phyloP scores from a whole-genome alignment of 2,329 filamentous ascomycete genomes.

The Clonostachys solani region DNA sequence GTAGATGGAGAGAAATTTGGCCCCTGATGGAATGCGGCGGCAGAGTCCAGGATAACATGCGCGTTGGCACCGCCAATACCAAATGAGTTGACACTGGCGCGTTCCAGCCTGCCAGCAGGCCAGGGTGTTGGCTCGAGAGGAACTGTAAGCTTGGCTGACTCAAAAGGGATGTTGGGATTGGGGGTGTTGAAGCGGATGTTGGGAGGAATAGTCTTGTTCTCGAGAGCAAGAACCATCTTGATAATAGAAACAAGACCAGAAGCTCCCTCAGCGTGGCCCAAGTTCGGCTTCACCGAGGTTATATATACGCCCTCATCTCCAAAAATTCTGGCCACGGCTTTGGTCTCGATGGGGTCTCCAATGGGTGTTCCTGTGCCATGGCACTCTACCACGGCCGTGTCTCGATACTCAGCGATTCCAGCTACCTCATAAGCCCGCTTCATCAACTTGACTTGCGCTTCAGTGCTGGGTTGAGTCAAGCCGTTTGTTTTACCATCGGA shows the following conservation, averaged over 20 bases:
- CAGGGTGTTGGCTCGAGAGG: constrained; percentile 9
- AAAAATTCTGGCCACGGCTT: constrained; percentile 10
- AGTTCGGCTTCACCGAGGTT: constrained; percentile 30
- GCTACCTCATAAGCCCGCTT: too few species aligned
- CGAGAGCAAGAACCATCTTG: constrained; percentile 31
- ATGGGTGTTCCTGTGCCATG: too few species aligned
- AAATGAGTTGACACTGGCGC: constrained; percentile 24
- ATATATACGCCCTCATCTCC: constrained; percentile 15
- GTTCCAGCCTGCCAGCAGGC: constrained; percentile 8
- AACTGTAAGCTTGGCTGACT: constrained; percentile 11
- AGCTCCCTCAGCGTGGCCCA: constrained; percentile 34
- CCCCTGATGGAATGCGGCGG: too few species aligned
- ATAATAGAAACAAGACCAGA: constrained; percentile 34
- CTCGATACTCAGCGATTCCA: too few species aligned
- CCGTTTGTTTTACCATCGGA: constrained; percentile 32
- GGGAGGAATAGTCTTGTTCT: constrained; percentile 33
- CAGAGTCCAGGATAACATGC: neutral
- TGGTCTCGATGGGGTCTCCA: too few species aligned
- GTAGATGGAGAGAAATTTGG: too few species aligned
- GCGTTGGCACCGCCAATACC: constrained; percentile 27
- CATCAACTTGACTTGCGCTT: constrained; percentile 19
- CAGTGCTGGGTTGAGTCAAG: constrained; percentile 29
- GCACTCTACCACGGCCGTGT: too few species aligned
- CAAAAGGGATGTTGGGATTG: constrained; percentile 22
- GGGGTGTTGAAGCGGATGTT: constrained; percentile 31